A percentile compares a stretch with the other conserved stretches of the same genome.
phyloP scores from a whole-genome alignment of 2,329 filamentous ascomycete genomes.

The Cadophora sp. region DNA sequence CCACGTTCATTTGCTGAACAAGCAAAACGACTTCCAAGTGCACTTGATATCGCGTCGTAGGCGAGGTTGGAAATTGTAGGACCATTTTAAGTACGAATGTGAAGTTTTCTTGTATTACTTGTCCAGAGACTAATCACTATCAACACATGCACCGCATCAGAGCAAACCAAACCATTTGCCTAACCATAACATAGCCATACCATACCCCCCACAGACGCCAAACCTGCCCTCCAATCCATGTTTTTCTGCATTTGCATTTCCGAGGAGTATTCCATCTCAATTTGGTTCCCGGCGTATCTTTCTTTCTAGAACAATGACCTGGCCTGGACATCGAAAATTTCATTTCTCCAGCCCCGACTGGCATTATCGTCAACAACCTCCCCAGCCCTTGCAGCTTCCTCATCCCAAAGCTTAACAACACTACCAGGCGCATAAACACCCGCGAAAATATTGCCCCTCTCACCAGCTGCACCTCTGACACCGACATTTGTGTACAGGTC shows the following conservation, averaged over 20 bases:
- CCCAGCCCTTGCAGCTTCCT: constrained; percentile 72
- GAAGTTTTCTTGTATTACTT: neutral
- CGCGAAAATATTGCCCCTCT: constrained; percentile 72
- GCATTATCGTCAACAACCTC: constrained; percentile 78
- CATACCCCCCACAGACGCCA: neutral
- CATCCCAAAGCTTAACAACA: constrained; percentile 87
- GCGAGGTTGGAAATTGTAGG: no score
- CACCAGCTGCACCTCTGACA: constrained; percentile 61
- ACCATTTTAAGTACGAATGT: no score
- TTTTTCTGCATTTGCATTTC: neutral
- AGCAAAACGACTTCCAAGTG: no score
- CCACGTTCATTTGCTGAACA: no score
- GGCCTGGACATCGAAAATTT: constrained; percentile 68
- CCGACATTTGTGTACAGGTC: constrained; percentile 79
- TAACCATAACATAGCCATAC: neutral
- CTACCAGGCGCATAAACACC: constrained; percentile 89
- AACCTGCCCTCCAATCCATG: neutral
- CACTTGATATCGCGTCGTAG: no score
- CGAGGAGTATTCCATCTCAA: neutral
- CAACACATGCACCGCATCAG: constrained; percentile 5
- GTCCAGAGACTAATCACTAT: constrained; percentile 4
- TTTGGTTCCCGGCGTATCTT: neutral
- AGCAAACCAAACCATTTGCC: neutral
- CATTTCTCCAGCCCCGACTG: constrained; percentile 73
- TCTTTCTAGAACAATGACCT: constrained; percentile 18